A percentile compares a stretch with the other conserved stretches of the same genome.
Evolutionary conservation across 306 rosid species (phyloP).

Genomic region (Quercus variabilis): DNA sequence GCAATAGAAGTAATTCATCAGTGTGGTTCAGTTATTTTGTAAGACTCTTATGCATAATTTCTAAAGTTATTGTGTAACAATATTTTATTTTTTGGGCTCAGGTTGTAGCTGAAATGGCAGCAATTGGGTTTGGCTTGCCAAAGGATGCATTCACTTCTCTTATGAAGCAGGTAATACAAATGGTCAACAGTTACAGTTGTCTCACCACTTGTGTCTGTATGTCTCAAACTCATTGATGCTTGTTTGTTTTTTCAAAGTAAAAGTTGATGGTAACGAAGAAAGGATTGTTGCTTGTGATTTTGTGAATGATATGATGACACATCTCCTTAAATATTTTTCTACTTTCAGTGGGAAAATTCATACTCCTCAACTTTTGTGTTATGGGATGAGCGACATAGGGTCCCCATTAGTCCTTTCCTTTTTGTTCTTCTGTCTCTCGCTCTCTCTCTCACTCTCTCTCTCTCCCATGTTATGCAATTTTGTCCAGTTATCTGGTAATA

Average conservation of each 20-base stretch:
- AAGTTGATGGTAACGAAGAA: not conserved
- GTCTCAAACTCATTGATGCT: slow-evolving; percentile 7
- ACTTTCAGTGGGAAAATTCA: slow-evolving; percentile 1
- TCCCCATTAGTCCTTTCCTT: not conserved
- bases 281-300: too few species aligned
- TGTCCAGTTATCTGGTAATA: not conserved
- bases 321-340: not conserved
- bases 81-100: slow-evolving; percentile 27
- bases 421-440: not conserved
- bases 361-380: not conserved
- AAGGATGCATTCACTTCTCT: slow-evolving; percentile 89
- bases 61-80: not conserved
- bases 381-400: not conserved
- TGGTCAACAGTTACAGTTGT: not conserved
- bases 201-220: not conserved
- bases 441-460: not conserved
- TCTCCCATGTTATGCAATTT: not conserved
- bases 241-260: not conserved
- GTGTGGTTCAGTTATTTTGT: not conserved
- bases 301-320: not conserved
- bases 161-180: slow-evolving; percentile 68
- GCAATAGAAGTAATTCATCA: slow-evolving; percentile 58
- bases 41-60: not conserved
- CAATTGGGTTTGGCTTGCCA: slow-evolving; percentile 89
- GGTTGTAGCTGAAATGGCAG: slow-evolving; percentile 98